phyloP scores from a whole-genome alignment of 2,329 filamentous ascomycete genomes.

The Aspergillus bombycis region DNA sequence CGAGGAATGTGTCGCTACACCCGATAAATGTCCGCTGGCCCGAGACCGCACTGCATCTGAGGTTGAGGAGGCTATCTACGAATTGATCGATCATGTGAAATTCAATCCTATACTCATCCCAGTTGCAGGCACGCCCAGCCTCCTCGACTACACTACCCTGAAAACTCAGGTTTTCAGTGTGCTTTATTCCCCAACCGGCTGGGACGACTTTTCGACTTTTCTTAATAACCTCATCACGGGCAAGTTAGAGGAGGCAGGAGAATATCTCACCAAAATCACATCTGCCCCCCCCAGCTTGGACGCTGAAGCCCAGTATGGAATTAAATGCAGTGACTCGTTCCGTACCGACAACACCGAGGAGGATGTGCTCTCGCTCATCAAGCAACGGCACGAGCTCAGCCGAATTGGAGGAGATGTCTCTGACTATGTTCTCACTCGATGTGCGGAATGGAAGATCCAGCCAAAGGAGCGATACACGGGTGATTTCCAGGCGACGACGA shows the following conservation, averaged over 20 bases:
- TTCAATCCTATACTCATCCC: background rate
- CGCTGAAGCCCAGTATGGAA: background rate
- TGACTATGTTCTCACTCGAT: conserved; percentile 10
- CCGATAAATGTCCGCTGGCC: background rate
- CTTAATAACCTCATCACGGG: background rate
- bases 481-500: conserved; percentile 27
- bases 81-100: background rate
- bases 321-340: background rate
- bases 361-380: background rate
- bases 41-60: background rate
- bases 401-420: conserved; percentile 10
- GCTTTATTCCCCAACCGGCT: background rate
- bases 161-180: background rate
- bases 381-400: background rate
- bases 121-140: background rate
- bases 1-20: background rate
- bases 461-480: conserved; percentile 30
- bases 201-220: background rate
- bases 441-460: conserved; percentile 24
- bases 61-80: background rate
- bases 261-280: background rate
- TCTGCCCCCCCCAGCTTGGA: background rate
- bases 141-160: background rate
- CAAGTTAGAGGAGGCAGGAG: background rate
- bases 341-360: background rate